Percentiles rank a stretch among this genome's conserved stretches.
Conservation (phyloP, 192 early-diverging fungal species). For the Coemansia sp. region DNA sequence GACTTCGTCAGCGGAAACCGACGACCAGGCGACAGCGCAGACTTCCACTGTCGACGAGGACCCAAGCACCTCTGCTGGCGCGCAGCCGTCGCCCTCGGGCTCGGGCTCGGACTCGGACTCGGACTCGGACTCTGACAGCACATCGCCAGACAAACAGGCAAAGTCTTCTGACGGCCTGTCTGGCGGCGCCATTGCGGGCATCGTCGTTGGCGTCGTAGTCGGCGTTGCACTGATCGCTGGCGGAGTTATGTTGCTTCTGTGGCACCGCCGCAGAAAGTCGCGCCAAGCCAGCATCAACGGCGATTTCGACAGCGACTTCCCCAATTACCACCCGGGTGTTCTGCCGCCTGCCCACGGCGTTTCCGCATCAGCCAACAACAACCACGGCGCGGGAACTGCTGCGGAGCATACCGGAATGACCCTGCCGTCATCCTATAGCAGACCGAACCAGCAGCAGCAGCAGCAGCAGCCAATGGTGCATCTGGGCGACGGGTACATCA, state of each 20-base stretch:
- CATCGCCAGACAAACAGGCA: background rate
- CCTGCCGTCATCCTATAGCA: background rate
- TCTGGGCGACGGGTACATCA: background rate
- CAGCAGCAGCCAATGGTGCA: background rate
- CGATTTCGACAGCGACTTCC: constrained; percentile 16
- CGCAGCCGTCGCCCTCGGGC: background rate
- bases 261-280: constrained; percentile 15
- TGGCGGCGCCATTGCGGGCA: constrained; percentile 25
- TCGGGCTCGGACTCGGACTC: background rate
- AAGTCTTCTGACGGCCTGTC: constrained; percentile 10
- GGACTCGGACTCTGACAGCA: background rate
- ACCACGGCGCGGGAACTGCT: background rate
- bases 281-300: background rate
- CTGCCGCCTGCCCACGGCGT: background rate
- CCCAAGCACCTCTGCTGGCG: background rate
- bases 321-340: constrained; percentile 1
- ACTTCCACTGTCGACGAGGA: background rate
- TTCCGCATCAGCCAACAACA: too few relatives aligned
- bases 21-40: background rate
- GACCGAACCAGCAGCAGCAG: background rate
- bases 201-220: constrained; percentile 20
- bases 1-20: background rate
- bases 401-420: background rate
- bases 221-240: constrained; percentile 12
- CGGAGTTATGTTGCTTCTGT: constrained; percentile 1